Evolutionary conservation across 768 basidiomycete species (phyloP), one percentile per base, ranked within the genome.

Genomic region (Tylopilus vinaceipallidus): DNA sequence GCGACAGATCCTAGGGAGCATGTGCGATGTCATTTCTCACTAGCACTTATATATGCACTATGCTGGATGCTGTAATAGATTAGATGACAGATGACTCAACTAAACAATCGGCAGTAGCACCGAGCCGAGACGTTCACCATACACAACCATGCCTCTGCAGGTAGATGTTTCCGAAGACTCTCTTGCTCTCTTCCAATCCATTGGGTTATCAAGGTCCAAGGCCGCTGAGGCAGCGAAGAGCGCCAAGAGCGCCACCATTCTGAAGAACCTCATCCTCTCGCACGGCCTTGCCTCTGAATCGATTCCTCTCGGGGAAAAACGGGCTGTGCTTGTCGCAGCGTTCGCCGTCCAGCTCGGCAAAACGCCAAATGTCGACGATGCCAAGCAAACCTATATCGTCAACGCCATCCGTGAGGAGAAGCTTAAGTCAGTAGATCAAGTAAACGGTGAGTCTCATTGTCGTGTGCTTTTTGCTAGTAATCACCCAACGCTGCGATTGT

Each of bases 201-300:
- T 93, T 49, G 91, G 90, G 22, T 73, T 97, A 37, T 74, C 84
- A 35, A 76, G 82, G 51, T 71, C 85, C 45, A 91, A 92, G 65
- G 89, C 94, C 1, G 77, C 78, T 10, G 92, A 97, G 60, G 87
- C 89, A 5, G 82, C 84, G 30, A 90, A 92, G 65, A 87, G 79
- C 51, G 73, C 86, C 4, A 95, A 91, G 73, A 81, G 81, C 61
- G 87, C 91, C 6, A 65, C 76, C 4, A 72, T 84, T 17, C 76
- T 95, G 49, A 82, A 80, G 59, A 79, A 79, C 20, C 77, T 95
- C 43, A 83, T 93, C 52, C 78, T 82, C 42, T 72, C 69, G 42
- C 73, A 84, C 60, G 65, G 72, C 8, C 71, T 83, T 16, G 63
- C 71, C 32, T 68, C 67, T 16, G 37, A 42, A 19, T 55, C 61